Percentiles rank a stretch among this genome's conserved stretches.
Evolutionary conservation across 345 rosid genomes (phyloP).

Genomic region (Euphorbia peplus): DNA sequence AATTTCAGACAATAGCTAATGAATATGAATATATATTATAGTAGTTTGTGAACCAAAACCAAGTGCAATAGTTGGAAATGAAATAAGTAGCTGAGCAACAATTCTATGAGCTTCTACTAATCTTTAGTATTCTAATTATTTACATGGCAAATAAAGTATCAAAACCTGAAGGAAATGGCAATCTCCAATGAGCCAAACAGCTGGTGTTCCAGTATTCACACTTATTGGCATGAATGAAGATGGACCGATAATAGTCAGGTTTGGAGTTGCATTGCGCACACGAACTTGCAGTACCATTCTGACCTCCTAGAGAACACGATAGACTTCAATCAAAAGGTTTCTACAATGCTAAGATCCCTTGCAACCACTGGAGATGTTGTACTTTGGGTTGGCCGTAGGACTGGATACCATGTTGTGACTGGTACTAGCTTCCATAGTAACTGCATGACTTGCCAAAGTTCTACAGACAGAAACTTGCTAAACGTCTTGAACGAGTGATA

Average conservation of each 20-base stretch:
- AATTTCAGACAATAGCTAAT: too few relatives aligned
- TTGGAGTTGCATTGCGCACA: conserved; percentile 56
- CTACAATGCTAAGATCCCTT: background rate
- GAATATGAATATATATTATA: too few relatives aligned
- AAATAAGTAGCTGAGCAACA: too few relatives aligned
- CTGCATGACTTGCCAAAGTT: conserved; percentile 95
- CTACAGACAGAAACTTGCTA: conserved; percentile 99
- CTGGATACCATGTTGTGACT: conserved; percentile 76
- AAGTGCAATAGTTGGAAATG: too few relatives aligned
- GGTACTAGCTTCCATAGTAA: conserved; percentile 81
- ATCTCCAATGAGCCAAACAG: conserved; percentile 98
- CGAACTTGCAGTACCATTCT: conserved; percentile 75
- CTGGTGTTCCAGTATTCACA: conserved; percentile 98
- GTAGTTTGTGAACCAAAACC: too few relatives aligned
- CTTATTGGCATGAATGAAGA: conserved; percentile 91
- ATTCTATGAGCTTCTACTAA: too few relatives aligned
- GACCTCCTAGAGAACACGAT: conserved; percentile 53
- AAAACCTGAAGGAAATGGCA: conserved; percentile 99
- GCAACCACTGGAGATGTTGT: conserved; percentile 46
- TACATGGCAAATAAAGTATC: too few relatives aligned
- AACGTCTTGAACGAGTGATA: conserved; percentile 91
- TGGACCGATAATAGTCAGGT: conserved; percentile 76
- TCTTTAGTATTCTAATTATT: too few relatives aligned
- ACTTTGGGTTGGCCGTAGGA: conserved; percentile 92
- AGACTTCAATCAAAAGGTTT: conserved; percentile 6